Evolutionary conservation across 352 stramenopile genomes (phyloP), one percentile per base, ranked within the genome.

Genomic region (Aphanomyces euteiches): DNA sequence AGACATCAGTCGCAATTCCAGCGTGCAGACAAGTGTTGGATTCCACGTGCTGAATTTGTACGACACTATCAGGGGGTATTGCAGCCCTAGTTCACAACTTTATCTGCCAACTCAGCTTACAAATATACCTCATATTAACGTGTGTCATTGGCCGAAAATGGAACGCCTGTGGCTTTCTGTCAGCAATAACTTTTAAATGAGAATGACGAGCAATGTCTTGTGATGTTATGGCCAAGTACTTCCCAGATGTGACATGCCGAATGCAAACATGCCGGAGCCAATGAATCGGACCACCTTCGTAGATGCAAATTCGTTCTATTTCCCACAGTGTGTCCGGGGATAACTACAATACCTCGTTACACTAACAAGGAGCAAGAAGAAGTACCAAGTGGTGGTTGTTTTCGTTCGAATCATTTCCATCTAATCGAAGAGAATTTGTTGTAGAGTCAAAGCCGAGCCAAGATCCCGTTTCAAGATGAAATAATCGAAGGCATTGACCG

Each of bases 291-390:
- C 84, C 84, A 2, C 84, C 84, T 73, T 88, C 78, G 67, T 79
- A 86, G 8, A 81, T 66, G 13, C 70, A 80, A 48, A 78, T 70
- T 21, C 72, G 74, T 56, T 90, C 81, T 7, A 92, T 60, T 71
- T 89, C 80, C 84, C 84, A 92, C 28, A 90, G 65, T 19, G 81
- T 87, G 56, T 90, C 80, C 8, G 78, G 75, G 0, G 84, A 86
- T 2, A 85, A 58, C n/a, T 50, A 72, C 13, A 45, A 56, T 12
- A n/a, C 13, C 34, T 60, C 21, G 0, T 36, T 58, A 19, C 45
- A 53, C 13, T 53, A 53, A 19, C 50, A 58, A 15, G 21, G 50
- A n/a, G 15, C n/a, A 60, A n/a, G 13, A n/a, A 8, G 5, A 66
- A 37, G 28, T 60, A 69, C 63, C 5, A 69, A 12, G 36, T 6